Evolutionary conservation across 2,329 filamentous ascomycete genomes (phyloP).

Genomic region (Penicillium sp.): DNA sequence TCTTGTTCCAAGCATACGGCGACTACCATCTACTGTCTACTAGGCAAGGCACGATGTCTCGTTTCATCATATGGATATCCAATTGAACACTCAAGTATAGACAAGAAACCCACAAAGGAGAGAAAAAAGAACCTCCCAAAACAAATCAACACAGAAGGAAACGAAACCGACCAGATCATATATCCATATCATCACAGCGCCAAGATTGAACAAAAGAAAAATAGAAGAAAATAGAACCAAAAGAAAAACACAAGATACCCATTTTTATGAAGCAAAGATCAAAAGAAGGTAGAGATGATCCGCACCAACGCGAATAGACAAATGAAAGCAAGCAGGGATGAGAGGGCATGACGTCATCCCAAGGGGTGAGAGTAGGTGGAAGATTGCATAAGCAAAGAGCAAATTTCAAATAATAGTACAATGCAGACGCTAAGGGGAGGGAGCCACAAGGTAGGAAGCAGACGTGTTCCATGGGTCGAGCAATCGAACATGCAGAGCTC

Average conservation of each 20-base stretch:
- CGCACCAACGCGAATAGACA: slow-evolving; percentile 13
- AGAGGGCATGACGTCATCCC: not conserved
- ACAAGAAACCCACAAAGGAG: slow-evolving; percentile 25
- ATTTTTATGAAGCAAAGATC: slow-evolving; percentile 16
- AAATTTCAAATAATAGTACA: slow-evolving; percentile 28
- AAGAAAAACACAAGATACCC: slow-evolving; percentile 14
- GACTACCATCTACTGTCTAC: not conserved
- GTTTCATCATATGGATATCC: not conserved
- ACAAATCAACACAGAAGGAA: slow-evolving; percentile 7
- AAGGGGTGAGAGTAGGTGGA: not conserved
- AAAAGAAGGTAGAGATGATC: not conserved
- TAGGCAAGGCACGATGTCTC: not conserved
- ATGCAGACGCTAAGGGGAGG: slow-evolving; percentile 35
- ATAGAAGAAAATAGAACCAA: slow-evolving; percentile 7
- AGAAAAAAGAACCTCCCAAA: not conserved
- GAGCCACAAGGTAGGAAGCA: slow-evolving; percentile 12
- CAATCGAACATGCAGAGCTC: not conserved
- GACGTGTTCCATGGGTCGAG: not conserved
- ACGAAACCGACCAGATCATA: slow-evolving; percentile 12
- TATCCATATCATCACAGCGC: slow-evolving; percentile 21
- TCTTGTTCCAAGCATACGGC: too few species aligned
- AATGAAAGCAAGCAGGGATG: slow-evolving; percentile 11
- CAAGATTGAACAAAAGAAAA: slow-evolving; percentile 8
- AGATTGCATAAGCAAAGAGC: not conserved
- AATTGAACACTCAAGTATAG: slow-evolving; percentile 23